These are phyloP conservation scores for Metarhizium rileyi DNA, from an alignment of 2,329 filamentous ascomycete species.

Conservation along the genomic window DNA sequence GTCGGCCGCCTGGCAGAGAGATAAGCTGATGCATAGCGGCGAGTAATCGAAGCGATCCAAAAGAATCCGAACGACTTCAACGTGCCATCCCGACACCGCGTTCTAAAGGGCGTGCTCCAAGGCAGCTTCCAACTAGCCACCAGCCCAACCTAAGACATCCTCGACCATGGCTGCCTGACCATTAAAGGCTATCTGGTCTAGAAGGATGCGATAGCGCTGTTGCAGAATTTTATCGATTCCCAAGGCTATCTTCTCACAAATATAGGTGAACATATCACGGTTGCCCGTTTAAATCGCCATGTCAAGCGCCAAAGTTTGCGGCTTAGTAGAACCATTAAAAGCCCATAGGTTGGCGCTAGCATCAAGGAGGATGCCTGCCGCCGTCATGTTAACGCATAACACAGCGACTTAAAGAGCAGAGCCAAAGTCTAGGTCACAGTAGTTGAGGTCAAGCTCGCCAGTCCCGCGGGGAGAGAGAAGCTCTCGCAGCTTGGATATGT, in stretches of 20 bases:
- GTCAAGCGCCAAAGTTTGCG: not conserved
- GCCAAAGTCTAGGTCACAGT: constrained; percentile 3
- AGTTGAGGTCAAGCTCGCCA: constrained; percentile 2
- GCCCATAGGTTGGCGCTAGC: constrained; percentile 7
- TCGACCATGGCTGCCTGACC: constrained; percentile 10
- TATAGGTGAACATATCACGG: constrained; percentile 3
- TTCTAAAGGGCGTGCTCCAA: constrained; percentile 6
- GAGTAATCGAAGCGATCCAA: constrained; percentile 4
- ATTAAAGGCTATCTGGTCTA: constrained; percentile 7
- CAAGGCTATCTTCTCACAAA: not conserved
- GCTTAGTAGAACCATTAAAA: not conserved
- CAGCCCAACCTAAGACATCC: constrained; percentile 11
- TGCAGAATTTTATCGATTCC: not conserved
- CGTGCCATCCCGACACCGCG: constrained; percentile 9
- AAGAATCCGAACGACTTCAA: constrained; percentile 7
- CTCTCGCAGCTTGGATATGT: constrained; percentile 1
- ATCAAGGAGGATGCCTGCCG: constrained; percentile 8
- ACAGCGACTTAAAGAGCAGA: constrained; percentile 10
- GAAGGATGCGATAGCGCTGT: not conserved
- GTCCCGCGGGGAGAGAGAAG: not conserved
- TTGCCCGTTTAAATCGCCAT: constrained; percentile 1
- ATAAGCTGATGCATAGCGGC: not conserved
- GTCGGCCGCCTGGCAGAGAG: constrained; percentile 1
- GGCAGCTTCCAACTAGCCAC: constrained; percentile 9
- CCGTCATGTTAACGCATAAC: constrained; percentile 4